Evolutionary conservation across 2,329 filamentous ascomycete genomes (phyloP).

Genomic region (Zymoseptoria tritici): DNA sequence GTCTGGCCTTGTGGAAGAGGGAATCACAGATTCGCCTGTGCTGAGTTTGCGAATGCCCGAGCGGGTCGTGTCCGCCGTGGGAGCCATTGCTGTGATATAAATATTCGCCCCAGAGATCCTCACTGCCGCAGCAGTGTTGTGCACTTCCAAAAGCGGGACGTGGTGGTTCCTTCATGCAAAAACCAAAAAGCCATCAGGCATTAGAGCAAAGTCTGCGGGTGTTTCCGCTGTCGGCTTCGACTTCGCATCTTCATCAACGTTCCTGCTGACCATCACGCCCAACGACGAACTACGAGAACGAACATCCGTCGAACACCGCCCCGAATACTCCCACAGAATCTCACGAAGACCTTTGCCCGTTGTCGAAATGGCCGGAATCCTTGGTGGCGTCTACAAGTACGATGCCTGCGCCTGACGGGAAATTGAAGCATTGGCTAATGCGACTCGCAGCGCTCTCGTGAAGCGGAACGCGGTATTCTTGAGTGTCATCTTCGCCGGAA

Average conservation of each 20-base stretch:
- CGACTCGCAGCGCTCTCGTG: slow-evolving; percentile 63
- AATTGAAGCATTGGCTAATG: slow-evolving; percentile 11
- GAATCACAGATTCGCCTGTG: slow-evolving; percentile 81
- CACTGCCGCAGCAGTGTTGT: background rate
- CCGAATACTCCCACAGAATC: background rate
- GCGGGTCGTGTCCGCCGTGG: slow-evolving; percentile 25
- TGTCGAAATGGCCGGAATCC: slow-evolving; percentile 53
- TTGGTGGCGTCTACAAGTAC: slow-evolving; percentile 50
- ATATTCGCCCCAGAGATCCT: background rate
- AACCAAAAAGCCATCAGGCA: background rate
- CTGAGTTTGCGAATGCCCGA: slow-evolving; percentile 60
- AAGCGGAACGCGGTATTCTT: slow-evolving; percentile 84
- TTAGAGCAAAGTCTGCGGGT: background rate
- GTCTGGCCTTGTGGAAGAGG: slow-evolving; percentile 76
- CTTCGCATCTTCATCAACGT: background rate
- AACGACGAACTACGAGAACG: background rate
- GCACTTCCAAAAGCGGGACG: background rate
- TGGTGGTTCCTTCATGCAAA: background rate
- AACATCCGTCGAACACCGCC: background rate
- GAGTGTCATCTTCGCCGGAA: slow-evolving; percentile 72
- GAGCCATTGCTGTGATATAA: slow-evolving; percentile 32
- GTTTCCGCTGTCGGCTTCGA: background rate
- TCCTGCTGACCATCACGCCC: background rate
- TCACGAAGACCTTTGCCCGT: background rate
- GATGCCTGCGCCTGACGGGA: slow-evolving; percentile 18